Conservation (phyloP, 306 rosid genomes). For the Prunus campanulata region DNA sequence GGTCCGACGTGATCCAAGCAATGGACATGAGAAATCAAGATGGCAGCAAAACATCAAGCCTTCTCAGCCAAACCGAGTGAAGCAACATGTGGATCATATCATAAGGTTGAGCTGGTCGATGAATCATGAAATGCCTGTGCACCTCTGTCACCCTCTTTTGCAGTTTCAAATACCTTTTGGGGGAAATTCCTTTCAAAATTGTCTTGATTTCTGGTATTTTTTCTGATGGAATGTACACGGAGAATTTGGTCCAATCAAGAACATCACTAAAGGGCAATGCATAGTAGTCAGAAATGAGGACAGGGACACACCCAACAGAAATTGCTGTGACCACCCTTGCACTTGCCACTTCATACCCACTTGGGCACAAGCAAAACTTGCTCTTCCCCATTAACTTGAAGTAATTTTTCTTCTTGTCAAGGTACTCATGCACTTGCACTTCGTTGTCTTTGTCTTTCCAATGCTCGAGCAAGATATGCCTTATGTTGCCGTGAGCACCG, state of each 20-base stretch:
- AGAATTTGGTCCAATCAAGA: conserved; percentile 63
- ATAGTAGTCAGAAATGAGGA: conserved; percentile 54
- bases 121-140: conserved; percentile 51
- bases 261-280: conserved; percentile 61
- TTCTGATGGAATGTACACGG: conserved; percentile 41
- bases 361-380: conserved; percentile 76
- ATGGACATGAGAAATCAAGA: not conserved
- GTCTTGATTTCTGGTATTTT: conserved; percentile 54
- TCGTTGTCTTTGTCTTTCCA: conserved; percentile 67
- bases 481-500: conserved; percentile 56
- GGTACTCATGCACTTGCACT: conserved; percentile 56
- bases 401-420: conserved; percentile 37
- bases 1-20: not conserved
- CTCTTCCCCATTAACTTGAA: conserved; percentile 34
- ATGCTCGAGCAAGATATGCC: conserved; percentile 34
- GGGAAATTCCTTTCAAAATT: conserved; percentile 37
- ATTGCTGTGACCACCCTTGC: conserved; percentile 68
- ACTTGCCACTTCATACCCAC: conserved; percentile 86
- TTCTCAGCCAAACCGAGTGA: conserved; percentile 75
- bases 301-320: conserved; percentile 62
- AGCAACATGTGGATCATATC: conserved; percentile 71
- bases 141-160: conserved; percentile 44
- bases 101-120: conserved; percentile 54
- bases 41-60: conserved; percentile 44
- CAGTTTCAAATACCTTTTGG: conserved; percentile 39